Evolutionary conservation across 2,329 filamentous ascomycete species (phyloP), one percentile per base, ranked within the genome.

Genomic region (Neonectria ditissima): DNA sequence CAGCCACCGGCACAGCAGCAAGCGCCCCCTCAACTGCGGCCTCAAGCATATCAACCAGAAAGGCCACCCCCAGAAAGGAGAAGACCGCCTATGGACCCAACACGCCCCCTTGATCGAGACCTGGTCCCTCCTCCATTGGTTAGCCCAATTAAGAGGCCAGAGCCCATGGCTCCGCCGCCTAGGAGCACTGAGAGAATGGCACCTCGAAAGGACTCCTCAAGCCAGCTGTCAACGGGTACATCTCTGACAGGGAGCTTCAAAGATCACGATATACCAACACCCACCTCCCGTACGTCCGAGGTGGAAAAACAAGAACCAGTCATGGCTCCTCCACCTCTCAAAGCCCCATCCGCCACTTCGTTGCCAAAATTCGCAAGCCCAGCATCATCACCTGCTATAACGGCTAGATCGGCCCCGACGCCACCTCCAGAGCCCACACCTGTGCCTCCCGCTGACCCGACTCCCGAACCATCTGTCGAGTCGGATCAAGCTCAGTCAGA

Each of bases 61-160:
- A 79, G 84, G 22, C 81, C 81, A 34, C 83, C 87, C 1, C 90
- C 90, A 0, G 89, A 91, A 69, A 82, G 90, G 65, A 89, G 85
- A 74, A 81, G 90, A 52, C 90, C 90, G 2, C 88, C 89, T 0
- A 91, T 92, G 87, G 86, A 90, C 63, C 84, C 86, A 8, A 77
- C 84, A 7, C 80, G 86, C 32, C 85, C 86, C 8, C 80, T 83
- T 53, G 83, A 89, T 67, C 82, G 82, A 51, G 84, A 86, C 55
- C 76, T 89, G 37, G 86, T 89, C 3, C 87, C 87, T 7, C 86
- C 85, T 4, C 87, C 87, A 5, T 72, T 89, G 44, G 86, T 86
- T 78, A 87, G 85, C 68, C 82, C 83, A 26, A 76, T 75, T 8
- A 76, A 77, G 58, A 83, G 82, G 48, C 80, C 79, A 66, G 83